Percentiles rank a stretch among this genome's conserved stretches.
Conservation (phyloP, 352 stramenopile genomes). For the Phytophthora fragariaefolia region DNA sequence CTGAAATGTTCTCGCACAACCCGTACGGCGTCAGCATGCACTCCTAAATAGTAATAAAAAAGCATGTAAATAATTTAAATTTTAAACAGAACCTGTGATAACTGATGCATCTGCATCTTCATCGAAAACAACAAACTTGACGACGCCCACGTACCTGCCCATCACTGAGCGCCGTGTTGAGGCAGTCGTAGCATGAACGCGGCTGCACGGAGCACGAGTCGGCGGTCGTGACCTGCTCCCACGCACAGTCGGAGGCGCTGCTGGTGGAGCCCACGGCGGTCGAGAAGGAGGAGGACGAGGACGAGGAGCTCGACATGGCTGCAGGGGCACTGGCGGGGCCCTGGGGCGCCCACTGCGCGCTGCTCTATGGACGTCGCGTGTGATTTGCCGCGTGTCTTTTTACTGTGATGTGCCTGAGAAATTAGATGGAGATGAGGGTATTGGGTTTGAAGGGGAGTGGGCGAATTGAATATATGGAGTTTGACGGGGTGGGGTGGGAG, state of each 20-base stretch:
- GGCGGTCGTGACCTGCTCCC: slow-evolving; percentile 36
- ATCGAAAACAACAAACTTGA: slow-evolving; percentile 5
- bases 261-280: not conserved
- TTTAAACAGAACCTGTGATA: too few species aligned
- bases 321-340: not conserved
- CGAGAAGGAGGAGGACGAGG: slow-evolving; percentile 13
- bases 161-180: slow-evolving; percentile 48
- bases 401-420: not conserved
- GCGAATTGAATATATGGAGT: not conserved
- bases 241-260: slow-evolving; percentile 53
- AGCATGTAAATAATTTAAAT: too few species aligned
- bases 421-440: not conserved
- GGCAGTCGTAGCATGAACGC: slow-evolving; percentile 66
- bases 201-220: slow-evolving; percentile 52
- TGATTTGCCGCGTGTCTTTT: not conserved
- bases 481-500: not conserved
- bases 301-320: slow-evolving; percentile 15
- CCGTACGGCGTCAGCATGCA: slow-evolving; percentile 60
- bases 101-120: too few species aligned
- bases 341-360: not conserved
- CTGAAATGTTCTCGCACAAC: slow-evolving; percentile 46
- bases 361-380: not conserved
- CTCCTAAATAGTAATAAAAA: slow-evolving; percentile 23
- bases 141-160: slow-evolving; percentile 44
- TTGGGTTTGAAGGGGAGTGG: not conserved